Percentiles rank a stretch among this genome's conserved stretches.
phyloP scores from a whole-genome alignment of 2,329 filamentous ascomycete genomes.

The Botrytis paeoniae region DNA sequence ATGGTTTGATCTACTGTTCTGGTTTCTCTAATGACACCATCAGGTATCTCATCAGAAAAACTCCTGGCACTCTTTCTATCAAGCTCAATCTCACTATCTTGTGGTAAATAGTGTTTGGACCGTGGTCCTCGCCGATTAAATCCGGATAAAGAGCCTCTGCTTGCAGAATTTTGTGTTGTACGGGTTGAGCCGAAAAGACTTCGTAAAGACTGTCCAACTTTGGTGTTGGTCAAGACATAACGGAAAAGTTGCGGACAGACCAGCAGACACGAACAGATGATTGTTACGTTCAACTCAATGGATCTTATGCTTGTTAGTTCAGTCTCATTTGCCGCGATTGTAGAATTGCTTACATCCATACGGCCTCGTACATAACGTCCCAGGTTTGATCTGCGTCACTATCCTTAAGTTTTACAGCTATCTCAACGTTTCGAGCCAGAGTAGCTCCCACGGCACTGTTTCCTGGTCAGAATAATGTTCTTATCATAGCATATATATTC shows the following conservation, averaged over 20 bases:
- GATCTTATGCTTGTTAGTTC: background rate
- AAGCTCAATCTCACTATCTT: background rate
- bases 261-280: background rate
- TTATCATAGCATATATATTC: background rate
- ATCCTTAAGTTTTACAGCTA: background rate
- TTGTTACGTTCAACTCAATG: background rate
- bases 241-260: background rate
- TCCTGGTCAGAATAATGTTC: background rate
- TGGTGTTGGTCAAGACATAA: background rate
- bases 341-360: background rate
- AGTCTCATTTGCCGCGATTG: background rate
- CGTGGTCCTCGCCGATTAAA: background rate
- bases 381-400: background rate
- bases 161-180: background rate
- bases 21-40: background rate
- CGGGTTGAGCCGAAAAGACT: background rate
- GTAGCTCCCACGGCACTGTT: background rate
- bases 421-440: background rate
- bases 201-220: background rate
- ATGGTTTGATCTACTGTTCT: background rate
- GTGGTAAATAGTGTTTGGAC: background rate
- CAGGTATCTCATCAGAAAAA: background rate
- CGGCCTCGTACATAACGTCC: background rate
- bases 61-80: background rate
- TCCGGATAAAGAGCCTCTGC: background rate